phyloP scores from a whole-genome alignment of 208 protist genomes.

The Trypanosoma congolense region DNA sequence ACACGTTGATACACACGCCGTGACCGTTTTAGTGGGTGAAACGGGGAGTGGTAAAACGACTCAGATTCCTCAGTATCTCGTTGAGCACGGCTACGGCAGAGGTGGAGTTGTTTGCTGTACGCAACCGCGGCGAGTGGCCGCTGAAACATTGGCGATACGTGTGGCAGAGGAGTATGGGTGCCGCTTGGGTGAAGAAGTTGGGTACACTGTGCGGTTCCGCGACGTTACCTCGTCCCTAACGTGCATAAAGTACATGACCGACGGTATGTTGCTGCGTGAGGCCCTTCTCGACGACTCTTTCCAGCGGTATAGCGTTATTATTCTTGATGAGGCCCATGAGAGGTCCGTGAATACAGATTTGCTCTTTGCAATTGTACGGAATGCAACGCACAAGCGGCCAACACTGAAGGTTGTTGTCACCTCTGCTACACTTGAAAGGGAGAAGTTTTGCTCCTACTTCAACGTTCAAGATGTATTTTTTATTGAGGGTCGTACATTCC shows the following conservation, averaged over 20 bases:
- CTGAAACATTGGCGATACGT: slow-evolving; percentile 97
- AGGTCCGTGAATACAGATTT: slow-evolving; percentile 99
- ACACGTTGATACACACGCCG: slow-evolving; percentile 67
- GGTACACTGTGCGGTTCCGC: slow-evolving; percentile 99
- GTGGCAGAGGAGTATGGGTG: slow-evolving; percentile 98
- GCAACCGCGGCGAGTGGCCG: slow-evolving; percentile 98
- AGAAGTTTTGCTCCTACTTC: slow-evolving; percentile 99
- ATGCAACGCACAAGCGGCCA: slow-evolving; percentile 77
- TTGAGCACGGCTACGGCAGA: slow-evolving; percentile 84
- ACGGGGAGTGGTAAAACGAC: slow-evolving; percentile 98
- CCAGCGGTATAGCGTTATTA: slow-evolving; percentile 95
- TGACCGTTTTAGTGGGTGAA: slow-evolving; percentile 92
- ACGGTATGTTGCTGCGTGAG: slow-evolving; percentile 99
- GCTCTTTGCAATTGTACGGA: slow-evolving; percentile 98
- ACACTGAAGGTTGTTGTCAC: slow-evolving; percentile 98
- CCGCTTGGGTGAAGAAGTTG: slow-evolving; percentile 96
- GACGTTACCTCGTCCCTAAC: slow-evolving; percentile 95
- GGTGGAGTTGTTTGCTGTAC: slow-evolving; percentile 90
- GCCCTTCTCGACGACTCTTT: slow-evolving; percentile 94
- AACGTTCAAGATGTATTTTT: slow-evolving; percentile 93
- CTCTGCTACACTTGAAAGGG: slow-evolving; percentile 97
- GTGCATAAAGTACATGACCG: slow-evolving; percentile 99
- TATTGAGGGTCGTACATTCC: slow-evolving; percentile 97
- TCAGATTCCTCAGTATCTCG: slow-evolving; percentile 93
- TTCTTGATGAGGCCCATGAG: slow-evolving; percentile 99